phyloP scores from a whole-genome alignment of 306 rosid genomes.

The Bauhinia variegata region DNA sequence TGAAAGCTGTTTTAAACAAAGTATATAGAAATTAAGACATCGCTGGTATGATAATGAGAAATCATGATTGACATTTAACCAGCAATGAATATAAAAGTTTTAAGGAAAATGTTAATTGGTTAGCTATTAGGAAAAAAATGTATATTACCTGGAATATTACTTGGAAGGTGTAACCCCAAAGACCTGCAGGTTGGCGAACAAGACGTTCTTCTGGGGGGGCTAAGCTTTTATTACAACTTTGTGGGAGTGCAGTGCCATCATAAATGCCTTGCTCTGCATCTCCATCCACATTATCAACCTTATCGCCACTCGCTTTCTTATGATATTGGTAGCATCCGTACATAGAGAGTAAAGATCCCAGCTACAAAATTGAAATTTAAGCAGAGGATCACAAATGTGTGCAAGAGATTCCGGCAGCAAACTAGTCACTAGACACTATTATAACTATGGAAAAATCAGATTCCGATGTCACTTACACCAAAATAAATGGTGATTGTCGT shows the following conservation, averaged over 20 bases:
- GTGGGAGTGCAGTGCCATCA: constrained; percentile 41
- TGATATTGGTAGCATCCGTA: constrained; percentile 79
- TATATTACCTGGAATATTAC: constrained; percentile 92
- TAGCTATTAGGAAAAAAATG: no score
- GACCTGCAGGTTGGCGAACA: constrained; percentile 70
- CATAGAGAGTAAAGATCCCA: constrained; percentile 84
- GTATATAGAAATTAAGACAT: no score
- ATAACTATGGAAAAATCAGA: not conserved
- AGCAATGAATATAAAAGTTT: no score
- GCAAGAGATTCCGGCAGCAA: not conserved
- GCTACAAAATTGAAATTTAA: constrained; percentile 45
- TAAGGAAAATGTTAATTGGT: no score
- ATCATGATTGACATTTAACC: no score
- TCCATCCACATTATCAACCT: constrained; percentile 72
- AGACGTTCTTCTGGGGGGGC: constrained; percentile 40
- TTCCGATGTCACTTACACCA: constrained; percentile 72
- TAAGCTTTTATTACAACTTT: constrained; percentile 42
- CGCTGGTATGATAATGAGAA: no score
- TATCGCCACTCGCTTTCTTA: constrained; percentile 79
- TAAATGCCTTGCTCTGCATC: constrained; percentile 71
- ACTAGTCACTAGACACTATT: constrained; percentile 3
- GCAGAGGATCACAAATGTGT: constrained; percentile 13
- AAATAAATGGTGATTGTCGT: constrained; percentile 77
- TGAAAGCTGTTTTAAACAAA: not conserved
- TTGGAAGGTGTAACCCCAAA: constrained; percentile 79